Conservation (phyloP, 192 early-diverging fungal genomes). For the Diversispora epigaea region DNA sequence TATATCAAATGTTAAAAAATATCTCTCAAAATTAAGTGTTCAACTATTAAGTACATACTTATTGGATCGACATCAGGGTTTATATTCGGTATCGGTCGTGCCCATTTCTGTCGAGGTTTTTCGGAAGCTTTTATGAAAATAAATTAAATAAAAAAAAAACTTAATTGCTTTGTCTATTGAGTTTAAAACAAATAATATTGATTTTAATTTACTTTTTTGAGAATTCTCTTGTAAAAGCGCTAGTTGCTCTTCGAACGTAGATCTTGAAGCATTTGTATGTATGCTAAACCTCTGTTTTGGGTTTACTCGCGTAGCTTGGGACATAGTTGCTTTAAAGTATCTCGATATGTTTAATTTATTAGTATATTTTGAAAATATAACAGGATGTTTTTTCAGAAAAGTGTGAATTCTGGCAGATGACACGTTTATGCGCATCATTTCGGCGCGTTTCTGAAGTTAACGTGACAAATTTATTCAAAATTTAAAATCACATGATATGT, state of each 20-base stretch:
- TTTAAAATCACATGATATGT: no score
- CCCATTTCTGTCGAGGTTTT: slow-evolving; percentile 41
- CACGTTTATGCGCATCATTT: no score
- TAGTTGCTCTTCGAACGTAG: slow-evolving; percentile 10
- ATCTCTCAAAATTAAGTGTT: background rate
- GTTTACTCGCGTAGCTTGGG: no score
- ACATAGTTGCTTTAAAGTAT: no score
- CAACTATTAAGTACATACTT: slow-evolving; percentile 27
- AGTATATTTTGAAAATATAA: no score
- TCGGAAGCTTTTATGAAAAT: slow-evolving; percentile 34
- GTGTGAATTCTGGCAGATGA: no score
- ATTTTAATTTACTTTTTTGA: background rate
- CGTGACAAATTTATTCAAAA: no score
- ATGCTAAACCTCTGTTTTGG: no score
- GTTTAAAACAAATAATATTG: background rate
- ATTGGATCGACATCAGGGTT: slow-evolving; percentile 40
- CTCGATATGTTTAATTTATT: no score
- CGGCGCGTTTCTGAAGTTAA: no score
- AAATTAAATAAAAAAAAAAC: background rate
- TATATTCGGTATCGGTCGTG: slow-evolving; percentile 34
- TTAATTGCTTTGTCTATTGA: background rate
- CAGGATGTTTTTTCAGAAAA: no score
- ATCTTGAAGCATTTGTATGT: no score
- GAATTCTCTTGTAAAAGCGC: slow-evolving; percentile 1
- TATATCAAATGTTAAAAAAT: slow-evolving; percentile 27